Conservation (phyloP, 768 basidiomycete species). For the Hortiboletus campestris region DNA sequence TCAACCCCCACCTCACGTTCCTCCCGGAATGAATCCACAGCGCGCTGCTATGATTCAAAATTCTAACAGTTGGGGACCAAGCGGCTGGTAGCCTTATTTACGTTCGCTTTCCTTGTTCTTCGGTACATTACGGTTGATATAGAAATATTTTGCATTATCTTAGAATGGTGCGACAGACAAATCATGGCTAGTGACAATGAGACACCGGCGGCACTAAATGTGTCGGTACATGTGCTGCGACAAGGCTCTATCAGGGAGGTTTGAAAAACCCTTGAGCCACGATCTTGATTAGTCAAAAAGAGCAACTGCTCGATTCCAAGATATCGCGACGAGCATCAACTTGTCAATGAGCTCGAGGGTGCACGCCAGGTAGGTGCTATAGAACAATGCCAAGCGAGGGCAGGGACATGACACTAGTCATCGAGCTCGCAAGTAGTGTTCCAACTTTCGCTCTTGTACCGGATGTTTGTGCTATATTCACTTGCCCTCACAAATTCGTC, state of each 20-base stretch:
- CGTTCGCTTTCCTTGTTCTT: conserved; percentile 15
- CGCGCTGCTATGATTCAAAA: conserved; percentile 67
- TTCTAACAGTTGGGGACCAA: conserved; percentile 35
- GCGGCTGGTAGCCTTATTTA: conserved; percentile 33
- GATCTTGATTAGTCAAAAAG: background rate
- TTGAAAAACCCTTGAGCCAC: background rate
- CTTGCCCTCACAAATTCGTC: conserved; percentile 34
- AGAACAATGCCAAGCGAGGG: background rate
- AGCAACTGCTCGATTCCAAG: background rate
- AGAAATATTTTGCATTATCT: conserved; percentile 25
- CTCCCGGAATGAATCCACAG: conserved; percentile 64
- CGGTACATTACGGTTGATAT: conserved; percentile 28
- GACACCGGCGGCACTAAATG: background rate
- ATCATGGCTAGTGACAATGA: background rate
- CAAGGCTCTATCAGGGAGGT: background rate
- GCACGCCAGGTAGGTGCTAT: background rate
- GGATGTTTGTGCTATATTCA: conserved; percentile 21
- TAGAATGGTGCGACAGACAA: conserved; percentile 20
- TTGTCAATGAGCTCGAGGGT: background rate
- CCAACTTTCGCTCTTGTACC: conserved; percentile 36
- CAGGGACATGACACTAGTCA: background rate
- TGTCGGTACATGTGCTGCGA: background rate
- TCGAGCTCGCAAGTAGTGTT: conserved; percentile 34
- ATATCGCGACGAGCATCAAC: background rate
- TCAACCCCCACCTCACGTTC: conserved; percentile 44